Evolutionary conservation across 306 rosid genomes (phyloP).

Genomic region (Cyclanthera cordifolia): DNA sequence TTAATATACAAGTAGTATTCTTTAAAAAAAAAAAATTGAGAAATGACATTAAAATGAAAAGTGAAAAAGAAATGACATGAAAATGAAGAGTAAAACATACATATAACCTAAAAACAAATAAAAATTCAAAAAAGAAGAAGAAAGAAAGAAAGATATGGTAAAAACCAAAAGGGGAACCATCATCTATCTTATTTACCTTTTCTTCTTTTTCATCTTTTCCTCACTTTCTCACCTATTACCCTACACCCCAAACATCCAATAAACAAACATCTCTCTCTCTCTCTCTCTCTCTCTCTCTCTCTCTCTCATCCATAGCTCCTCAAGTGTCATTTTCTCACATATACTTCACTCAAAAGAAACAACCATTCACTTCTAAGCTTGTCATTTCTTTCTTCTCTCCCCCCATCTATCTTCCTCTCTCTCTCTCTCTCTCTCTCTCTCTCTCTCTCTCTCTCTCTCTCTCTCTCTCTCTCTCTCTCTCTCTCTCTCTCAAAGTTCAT

Average conservation of each 20-base stretch:
- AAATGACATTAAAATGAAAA: too few relatives aligned
- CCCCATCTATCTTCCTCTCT: conserved; percentile 20
- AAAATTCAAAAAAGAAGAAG: not conserved
- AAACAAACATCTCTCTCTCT: conserved; percentile 30
- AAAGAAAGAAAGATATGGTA: conserved; percentile 13
- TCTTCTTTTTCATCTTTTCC: conserved; percentile 15
- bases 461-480: conserved; percentile 27
- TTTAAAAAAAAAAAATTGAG: too few relatives aligned
- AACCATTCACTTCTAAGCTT: conserved; percentile 89
- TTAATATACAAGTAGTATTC: too few relatives aligned
- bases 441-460: conserved; percentile 33
- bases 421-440: conserved; percentile 27
- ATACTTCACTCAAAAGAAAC: conserved; percentile 95
- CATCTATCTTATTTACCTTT: conserved; percentile 18
- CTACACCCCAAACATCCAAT: conserved; percentile 52
- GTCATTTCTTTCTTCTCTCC: conserved; percentile 35
- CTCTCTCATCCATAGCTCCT: conserved; percentile 29
- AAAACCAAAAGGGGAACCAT: conserved; percentile 23
- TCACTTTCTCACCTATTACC: conserved; percentile 23
- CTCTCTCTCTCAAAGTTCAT: conserved; percentile 34
- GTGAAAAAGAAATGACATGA: too few relatives aligned
- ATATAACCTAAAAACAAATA: too few relatives aligned
- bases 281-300: conserved; percentile 20
- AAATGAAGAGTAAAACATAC: not conserved
- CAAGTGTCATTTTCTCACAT: conserved; percentile 97